Evolutionary conservation across 2,329 filamentous ascomycete genomes (phyloP).

Genomic region (Macrophomina tecta): DNA sequence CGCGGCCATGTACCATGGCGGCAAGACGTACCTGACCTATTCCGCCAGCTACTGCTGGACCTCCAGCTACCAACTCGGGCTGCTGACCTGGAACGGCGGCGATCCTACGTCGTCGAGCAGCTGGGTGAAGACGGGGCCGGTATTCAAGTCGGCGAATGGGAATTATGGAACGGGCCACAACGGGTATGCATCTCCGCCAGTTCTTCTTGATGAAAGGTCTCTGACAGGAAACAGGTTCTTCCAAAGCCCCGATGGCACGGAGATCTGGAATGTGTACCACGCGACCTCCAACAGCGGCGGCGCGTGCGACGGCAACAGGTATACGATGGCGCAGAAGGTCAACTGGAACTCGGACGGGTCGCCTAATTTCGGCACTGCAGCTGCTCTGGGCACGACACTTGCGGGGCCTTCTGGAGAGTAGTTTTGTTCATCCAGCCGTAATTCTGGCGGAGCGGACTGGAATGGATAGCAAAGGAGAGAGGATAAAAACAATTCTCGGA

Average conservation of each 20-base stretch:
- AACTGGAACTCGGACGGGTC: slow-evolving; percentile 58
- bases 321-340: slow-evolving; percentile 60
- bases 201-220: neutral
- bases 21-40: slow-evolving; percentile 60
- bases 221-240: slow-evolving; percentile 55
- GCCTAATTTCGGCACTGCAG: slow-evolving; percentile 57
- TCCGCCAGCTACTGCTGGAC: slow-evolving; percentile 65
- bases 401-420: slow-evolving; percentile 45
- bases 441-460: too few relatives aligned
- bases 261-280: slow-evolving; percentile 64
- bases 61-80: slow-evolving; percentile 59
- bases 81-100: slow-evolving; percentile 60
- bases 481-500: too few relatives aligned
- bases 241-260: slow-evolving; percentile 59
- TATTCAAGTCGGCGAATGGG: slow-evolving; percentile 60
- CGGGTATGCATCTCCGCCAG: slow-evolving; percentile 35
- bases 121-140: slow-evolving; percentile 61
- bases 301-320: slow-evolving; percentile 60
- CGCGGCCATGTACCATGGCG: slow-evolving; percentile 59
- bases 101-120: slow-evolving; percentile 53
- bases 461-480: too few relatives aligned
- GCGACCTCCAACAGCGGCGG: slow-evolving; percentile 58
- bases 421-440: neutral
- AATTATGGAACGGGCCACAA: slow-evolving; percentile 65
- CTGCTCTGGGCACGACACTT: slow-evolving; percentile 39